phyloP scores from a whole-genome alignment of 225 moss, liverwort and hornwort species.

The Pseudoscleropodium purum region DNA sequence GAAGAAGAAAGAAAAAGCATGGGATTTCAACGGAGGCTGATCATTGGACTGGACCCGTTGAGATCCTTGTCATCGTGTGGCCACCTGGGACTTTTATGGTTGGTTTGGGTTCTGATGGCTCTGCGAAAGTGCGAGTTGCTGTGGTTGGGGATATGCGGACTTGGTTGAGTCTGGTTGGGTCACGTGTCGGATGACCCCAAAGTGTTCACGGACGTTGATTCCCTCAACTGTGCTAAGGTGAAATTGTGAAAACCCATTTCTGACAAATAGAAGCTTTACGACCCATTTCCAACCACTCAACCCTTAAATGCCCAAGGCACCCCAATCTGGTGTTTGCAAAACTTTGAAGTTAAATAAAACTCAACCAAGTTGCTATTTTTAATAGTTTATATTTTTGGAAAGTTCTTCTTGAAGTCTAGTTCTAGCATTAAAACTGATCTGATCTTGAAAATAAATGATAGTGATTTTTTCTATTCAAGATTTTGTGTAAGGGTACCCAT shows the following conservation, averaged over 20 bases:
- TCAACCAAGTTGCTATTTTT: too few species aligned
- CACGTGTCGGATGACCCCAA: neutral
- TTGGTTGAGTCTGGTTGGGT: neutral
- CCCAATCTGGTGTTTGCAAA: too few species aligned
- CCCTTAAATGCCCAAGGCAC: too few species aligned
- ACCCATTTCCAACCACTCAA: too few species aligned
- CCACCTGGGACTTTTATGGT: neutral
- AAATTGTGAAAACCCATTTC: neutral
- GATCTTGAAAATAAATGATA: too few species aligned
- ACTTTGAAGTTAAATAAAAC: too few species aligned
- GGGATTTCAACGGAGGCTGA: neutral
- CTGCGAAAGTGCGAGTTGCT: neutral
- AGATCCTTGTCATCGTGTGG: neutral
- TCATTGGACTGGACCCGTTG: neutral
- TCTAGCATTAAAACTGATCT: too few species aligned
- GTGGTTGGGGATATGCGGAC: neutral
- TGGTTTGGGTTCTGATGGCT: neutral
- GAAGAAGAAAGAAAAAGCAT: neutral
- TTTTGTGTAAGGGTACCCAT: too few species aligned
- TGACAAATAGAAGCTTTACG: neutral
- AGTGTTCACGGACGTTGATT: neutral
- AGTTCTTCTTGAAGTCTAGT: too few species aligned
- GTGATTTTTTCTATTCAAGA: too few species aligned
- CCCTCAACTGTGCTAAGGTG: neutral
- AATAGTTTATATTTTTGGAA: too few species aligned